A percentile compares a stretch with the other conserved stretches of the same genome.
These are phyloP conservation scores for Actinidia arguta DNA, from an alignment of 179 eudicot species.

Conservation along the genomic window DNA sequence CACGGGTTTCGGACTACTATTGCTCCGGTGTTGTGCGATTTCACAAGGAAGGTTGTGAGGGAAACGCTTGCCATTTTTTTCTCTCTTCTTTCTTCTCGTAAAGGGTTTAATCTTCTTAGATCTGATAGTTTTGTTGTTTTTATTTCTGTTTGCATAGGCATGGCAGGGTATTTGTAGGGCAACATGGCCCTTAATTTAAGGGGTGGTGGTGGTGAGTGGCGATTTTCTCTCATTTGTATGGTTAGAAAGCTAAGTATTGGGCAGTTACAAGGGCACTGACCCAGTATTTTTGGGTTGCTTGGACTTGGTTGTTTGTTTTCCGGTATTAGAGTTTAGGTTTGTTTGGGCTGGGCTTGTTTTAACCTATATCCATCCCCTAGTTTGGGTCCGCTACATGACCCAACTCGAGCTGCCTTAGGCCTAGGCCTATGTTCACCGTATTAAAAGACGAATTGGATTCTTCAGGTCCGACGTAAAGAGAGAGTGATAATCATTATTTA, in stretches of 20 bases:
- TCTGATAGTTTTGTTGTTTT: not conserved
- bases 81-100: not conserved
- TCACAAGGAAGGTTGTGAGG: constrained; percentile 17
- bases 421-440: too few species aligned
- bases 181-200: constrained; percentile 7
- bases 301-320: constrained; percentile 17
- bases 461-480: too few species aligned
- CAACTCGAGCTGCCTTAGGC: too few species aligned
- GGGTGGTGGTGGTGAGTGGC: not conserved
- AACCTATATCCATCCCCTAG: too few species aligned
- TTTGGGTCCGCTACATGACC: too few species aligned
- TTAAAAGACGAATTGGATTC: too few species aligned
- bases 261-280: too few species aligned
- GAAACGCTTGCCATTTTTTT: constrained; percentile 34
- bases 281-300: not conserved
- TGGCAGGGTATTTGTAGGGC: not conserved
- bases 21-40: not conserved
- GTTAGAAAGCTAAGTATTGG: not conserved
- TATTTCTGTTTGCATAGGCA: too few species aligned
- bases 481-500: too few species aligned
- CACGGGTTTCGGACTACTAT: not conserved
- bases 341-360: too few species aligned
- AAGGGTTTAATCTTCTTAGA: not conserved
- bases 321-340: not conserved
- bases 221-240: constrained; percentile 20